Percentiles rank a stretch among this genome's conserved stretches.
Evolutionary conservation across 352 stramenopile species (phyloP).

Genomic region (Pythium myriotylum): DNA sequence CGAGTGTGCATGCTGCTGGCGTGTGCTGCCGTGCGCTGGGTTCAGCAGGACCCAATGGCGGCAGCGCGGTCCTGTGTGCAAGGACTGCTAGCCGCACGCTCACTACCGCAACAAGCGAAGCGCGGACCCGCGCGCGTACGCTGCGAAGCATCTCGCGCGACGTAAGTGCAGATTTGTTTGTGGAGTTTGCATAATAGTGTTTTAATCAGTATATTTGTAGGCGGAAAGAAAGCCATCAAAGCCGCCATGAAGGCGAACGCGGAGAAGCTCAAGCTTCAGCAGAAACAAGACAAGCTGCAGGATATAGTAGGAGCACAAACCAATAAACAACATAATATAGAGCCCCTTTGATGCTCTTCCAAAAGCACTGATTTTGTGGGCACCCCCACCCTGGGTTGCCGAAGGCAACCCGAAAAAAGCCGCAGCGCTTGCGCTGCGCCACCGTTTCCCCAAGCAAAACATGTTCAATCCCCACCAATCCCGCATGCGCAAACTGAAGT

Average conservation of each 20-base stretch:
- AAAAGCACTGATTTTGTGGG: no score
- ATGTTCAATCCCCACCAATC: no score
- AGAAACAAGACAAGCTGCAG: no score
- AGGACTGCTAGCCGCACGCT: neutral
- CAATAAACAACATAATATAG: no score
- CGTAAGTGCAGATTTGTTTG: neutral
- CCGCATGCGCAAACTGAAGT: no score
- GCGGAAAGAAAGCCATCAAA: neutral
- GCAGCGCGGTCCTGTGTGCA: slow-evolving; percentile 2
- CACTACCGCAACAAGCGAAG: slow-evolving; percentile 1
- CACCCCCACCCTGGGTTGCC: no score
- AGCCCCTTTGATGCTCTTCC: no score
- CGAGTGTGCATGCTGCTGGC: neutral
- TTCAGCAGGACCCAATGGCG: neutral
- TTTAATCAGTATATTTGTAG: neutral
- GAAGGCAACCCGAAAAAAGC: no score
- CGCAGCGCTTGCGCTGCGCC: no score
- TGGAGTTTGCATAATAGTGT: neutral
- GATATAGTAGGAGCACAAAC: no score
- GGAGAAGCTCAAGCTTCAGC: neutral
- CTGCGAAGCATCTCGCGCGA: neutral
- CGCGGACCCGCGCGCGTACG: neutral
- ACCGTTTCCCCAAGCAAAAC: no score
- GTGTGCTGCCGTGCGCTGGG: neutral
- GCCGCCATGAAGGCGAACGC: neutral